phyloP scores from a whole-genome alignment of 2,329 filamentous ascomycete species.

The Aspergillus neotritici region DNA sequence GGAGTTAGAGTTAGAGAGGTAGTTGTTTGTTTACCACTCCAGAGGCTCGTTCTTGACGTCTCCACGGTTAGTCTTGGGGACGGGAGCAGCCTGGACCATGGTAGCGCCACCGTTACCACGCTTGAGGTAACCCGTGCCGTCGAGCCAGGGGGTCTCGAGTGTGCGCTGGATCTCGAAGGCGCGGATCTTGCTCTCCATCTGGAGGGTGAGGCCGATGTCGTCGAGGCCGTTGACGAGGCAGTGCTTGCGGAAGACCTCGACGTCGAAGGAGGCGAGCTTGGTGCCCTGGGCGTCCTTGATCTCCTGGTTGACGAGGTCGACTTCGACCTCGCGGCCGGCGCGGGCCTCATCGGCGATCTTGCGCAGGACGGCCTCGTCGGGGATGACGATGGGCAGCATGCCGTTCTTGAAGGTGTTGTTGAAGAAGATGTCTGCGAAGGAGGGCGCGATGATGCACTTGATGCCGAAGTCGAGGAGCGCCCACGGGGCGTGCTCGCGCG shows the following conservation, averaged over 20 bases:
- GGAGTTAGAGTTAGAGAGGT: too few species aligned
- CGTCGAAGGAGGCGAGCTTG: conserved; percentile 71
- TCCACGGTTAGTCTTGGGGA: conserved; percentile 84
- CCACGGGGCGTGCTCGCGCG: conserved; percentile 94
- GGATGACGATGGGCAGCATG: conserved; percentile 82
- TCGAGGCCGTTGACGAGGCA: conserved; percentile 90
- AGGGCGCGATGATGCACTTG: conserved; percentile 84
- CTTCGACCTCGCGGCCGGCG: conserved; percentile 76
- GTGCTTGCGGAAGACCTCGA: conserved; percentile 91
- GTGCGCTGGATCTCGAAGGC: conserved; percentile 75
- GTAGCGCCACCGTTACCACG: conserved; percentile 51
- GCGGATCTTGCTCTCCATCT: conserved; percentile 81
- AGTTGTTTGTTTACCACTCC: conserved; percentile 62
- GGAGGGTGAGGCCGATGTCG: conserved; percentile 91
- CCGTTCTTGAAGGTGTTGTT: conserved; percentile 99
- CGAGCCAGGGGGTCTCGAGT: conserved; percentile 79
- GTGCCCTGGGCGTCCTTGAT: conserved; percentile 72
- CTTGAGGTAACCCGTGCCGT: conserved; percentile 74
- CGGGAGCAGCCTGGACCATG: conserved; percentile 60
- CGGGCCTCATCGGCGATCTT: conserved; percentile 70
- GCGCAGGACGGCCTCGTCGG: conserved; percentile 60
- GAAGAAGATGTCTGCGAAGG: conserved; percentile 91
- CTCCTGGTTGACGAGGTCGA: conserved; percentile 79
- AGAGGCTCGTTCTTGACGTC: conserved; percentile 78
- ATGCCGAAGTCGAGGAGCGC: conserved; percentile 95